A percentile compares a stretch with the other conserved stretches of the same genome.
Conservation (phyloP, 2,329 filamentous ascomycete genomes). For the Allantophomopsis cytisporea region DNA sequence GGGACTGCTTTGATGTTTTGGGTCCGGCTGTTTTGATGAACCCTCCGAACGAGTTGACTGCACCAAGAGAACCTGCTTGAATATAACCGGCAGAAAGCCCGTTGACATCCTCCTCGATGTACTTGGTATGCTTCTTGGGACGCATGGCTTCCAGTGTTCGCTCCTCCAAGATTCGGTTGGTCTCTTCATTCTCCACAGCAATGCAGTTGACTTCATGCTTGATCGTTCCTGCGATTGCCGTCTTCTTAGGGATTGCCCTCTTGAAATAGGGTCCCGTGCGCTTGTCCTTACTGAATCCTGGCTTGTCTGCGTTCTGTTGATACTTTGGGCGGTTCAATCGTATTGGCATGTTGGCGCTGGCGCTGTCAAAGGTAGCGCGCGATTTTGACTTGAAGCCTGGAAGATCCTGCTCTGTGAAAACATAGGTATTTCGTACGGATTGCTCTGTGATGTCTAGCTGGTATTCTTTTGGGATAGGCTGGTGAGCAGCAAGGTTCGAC, state of each 20-base stretch:
- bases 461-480: slow-evolving; percentile 77
- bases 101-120: slow-evolving; percentile 12
- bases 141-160: slow-evolving; percentile 46
- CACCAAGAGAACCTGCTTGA: slow-evolving; percentile 37
- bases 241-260: slow-evolving; percentile 72
- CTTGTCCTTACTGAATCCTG: slow-evolving; percentile 30
- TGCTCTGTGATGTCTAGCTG: slow-evolving; percentile 56
- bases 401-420: slow-evolving; percentile 90
- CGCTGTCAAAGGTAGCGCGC: slow-evolving; percentile 38
- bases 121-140: slow-evolving; percentile 40
- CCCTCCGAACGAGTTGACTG: slow-evolving; percentile 27
- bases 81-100: slow-evolving; percentile 28
- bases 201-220: slow-evolving; percentile 65
- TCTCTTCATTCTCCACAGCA: slow-evolving; percentile 59
- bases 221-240: slow-evolving; percentile 58
- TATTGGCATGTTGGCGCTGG: slow-evolving; percentile 43
- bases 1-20: slow-evolving; percentile 44
- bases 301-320: slow-evolving; percentile 29
- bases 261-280: slow-evolving; percentile 49
- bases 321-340: slow-evolving; percentile 29
- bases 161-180: slow-evolving; percentile 44
- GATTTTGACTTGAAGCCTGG: slow-evolving; percentile 57
- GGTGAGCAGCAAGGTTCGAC: slow-evolving; percentile 50
- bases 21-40: slow-evolving; percentile 40
- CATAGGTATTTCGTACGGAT: slow-evolving; percentile 70